These are phyloP conservation scores for Mikania micrantha DNA, from an alignment of 129 eudicot genomes.

Conservation along the genomic window DNA sequence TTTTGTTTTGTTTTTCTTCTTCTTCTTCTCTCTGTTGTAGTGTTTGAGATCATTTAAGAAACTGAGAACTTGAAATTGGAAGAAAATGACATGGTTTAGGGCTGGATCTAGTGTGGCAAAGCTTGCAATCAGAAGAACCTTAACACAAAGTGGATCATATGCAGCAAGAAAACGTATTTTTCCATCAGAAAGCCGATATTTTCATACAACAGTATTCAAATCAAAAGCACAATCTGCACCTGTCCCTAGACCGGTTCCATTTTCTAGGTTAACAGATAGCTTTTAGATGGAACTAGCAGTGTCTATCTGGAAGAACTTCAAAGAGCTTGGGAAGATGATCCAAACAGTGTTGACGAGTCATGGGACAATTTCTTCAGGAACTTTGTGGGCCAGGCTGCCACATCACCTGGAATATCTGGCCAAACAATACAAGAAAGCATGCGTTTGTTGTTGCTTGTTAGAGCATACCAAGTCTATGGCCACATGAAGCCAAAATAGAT, in stretches of 20 bases:
- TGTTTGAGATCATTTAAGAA: not conserved
- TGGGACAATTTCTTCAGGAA: conserved; percentile 97
- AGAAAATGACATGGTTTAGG: conserved; percentile 84
- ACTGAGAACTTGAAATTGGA: conserved; percentile 1
- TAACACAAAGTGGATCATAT: conserved; percentile 57
- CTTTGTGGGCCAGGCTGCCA: conserved; percentile 84
- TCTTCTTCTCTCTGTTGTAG: conserved; percentile 19
- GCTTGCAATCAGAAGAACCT: conserved; percentile 61
- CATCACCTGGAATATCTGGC: conserved; percentile 92
- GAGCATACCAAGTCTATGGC: conserved; percentile 96
- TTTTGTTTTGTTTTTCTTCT: too few species aligned
- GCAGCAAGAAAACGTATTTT: conserved; percentile 35
- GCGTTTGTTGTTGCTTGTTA: conserved; percentile 80
- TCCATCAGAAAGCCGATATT: conserved; percentile 37
- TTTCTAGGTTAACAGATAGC: conserved; percentile 84
- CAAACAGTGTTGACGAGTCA: conserved; percentile 92
- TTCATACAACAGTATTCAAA: conserved; percentile 54
- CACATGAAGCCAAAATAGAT: conserved; percentile 86
- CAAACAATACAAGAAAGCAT: conserved; percentile 96
- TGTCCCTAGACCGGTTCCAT: conserved; percentile 88
- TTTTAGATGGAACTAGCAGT: conserved; percentile 96
- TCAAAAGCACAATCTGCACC: conserved; percentile 84
- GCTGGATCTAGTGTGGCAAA: conserved; percentile 80
- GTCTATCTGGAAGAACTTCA: conserved; percentile 95
- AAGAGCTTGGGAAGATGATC: conserved; percentile 97